Conservation (phyloP, 208 protist genomes). For the Herpetomonas samuelpessoai region DNA sequence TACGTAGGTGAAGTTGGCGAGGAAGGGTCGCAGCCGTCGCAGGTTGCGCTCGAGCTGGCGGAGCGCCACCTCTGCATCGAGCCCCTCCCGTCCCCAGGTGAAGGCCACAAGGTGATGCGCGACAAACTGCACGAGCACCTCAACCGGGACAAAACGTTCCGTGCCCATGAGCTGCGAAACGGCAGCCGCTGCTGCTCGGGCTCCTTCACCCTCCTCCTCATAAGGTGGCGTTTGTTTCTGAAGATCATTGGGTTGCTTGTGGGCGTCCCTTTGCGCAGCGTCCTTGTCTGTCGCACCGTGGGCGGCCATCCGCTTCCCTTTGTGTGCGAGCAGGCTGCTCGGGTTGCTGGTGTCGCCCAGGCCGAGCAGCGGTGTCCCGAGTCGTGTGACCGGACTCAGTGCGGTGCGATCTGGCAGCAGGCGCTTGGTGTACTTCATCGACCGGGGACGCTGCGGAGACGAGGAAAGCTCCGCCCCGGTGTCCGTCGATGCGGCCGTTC, state of each 20-base stretch:
- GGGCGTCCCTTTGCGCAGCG: neutral
- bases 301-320: too few species aligned
- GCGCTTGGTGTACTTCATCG: slow-evolving; percentile 12
- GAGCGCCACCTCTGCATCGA: slow-evolving; percentile 60
- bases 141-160: slow-evolving; percentile 43
- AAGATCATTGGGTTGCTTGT: neutral
- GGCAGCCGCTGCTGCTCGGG: neutral
- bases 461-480: too few species aligned
- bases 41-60: slow-evolving; percentile 76
- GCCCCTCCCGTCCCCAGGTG: slow-evolving; percentile 56
- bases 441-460: neutral
- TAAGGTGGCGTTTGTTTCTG: neutral
- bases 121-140: slow-evolving; percentile 70
- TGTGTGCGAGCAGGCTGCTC: neutral
- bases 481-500: too few species aligned
- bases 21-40: slow-evolving; percentile 58
- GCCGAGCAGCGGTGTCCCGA: neutral
- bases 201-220: neutral
- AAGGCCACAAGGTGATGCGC: slow-evolving; percentile 68
- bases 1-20: slow-evolving; percentile 47
- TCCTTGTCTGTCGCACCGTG: too few species aligned
- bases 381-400: neutral
- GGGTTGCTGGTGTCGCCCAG: neutral
- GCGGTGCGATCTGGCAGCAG: slow-evolving; percentile 10
- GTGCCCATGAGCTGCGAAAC: slow-evolving; percentile 8